Evolutionary conservation across 163 green algal genomes (phyloP).

Genomic region (Chloroidium sp.): DNA sequence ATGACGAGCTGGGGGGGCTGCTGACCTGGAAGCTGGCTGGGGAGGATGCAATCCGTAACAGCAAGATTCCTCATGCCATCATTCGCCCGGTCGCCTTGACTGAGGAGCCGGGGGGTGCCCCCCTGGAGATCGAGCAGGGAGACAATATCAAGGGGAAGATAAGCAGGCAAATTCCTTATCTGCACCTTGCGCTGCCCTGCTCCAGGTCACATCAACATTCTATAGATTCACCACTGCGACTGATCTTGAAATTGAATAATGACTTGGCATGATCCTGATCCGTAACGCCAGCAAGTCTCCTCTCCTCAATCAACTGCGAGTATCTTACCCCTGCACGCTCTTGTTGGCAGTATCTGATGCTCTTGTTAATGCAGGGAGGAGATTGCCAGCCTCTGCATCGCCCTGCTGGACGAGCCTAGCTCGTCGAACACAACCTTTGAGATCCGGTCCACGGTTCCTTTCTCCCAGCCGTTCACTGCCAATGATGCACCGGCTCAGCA

Average conservation of each 20-base stretch:
- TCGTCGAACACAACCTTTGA: constrained; percentile 75
- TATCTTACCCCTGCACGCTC: too few relatives aligned
- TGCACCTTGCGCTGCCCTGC: too few relatives aligned
- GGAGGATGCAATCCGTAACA: constrained; percentile 68
- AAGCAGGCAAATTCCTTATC: not conserved
- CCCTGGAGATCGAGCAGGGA: constrained; percentile 73
- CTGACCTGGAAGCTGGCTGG: constrained; percentile 80
- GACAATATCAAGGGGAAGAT: constrained; percentile 62
- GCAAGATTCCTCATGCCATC: constrained; percentile 64
- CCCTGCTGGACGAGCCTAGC: constrained; percentile 41
- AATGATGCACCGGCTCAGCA: not conserved
- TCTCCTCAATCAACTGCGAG: too few relatives aligned
- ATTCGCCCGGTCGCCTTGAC: constrained; percentile 79
- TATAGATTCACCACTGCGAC: too few relatives aligned
- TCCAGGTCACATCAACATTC: too few relatives aligned
- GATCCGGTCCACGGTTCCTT: constrained; percentile 68
- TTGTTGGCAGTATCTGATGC: not conserved
- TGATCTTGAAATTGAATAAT: too few relatives aligned
- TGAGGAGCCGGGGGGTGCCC: constrained; percentile 72
- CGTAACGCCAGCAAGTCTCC: too few relatives aligned
- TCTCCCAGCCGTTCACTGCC: constrained; percentile 60
- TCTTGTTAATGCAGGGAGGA: constrained; percentile 62
- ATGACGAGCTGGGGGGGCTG: constrained; percentile 80
- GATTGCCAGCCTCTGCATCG: constrained; percentile 70
- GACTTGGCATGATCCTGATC: too few relatives aligned